Percentiles rank a stretch among this genome's conserved stretches.
Evolutionary conservation across 2,329 filamentous ascomycete species (phyloP).

Genomic region (Ambrosiella cleistominuta): DNA sequence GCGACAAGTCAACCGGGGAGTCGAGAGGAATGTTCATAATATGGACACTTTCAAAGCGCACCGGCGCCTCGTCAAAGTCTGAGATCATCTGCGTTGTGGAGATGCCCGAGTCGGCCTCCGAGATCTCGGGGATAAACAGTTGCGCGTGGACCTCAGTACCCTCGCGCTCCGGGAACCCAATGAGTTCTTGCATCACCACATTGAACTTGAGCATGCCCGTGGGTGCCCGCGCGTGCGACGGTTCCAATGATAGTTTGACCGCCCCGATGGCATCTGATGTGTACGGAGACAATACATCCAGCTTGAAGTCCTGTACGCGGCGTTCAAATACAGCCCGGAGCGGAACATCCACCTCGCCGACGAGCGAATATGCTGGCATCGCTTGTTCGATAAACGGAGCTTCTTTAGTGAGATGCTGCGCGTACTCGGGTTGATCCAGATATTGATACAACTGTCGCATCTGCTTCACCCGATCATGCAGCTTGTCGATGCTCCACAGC

Average conservation of each 20-base stretch:
- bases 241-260: slow-evolving; percentile 77
- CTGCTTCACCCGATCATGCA: slow-evolving; percentile 67
- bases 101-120: slow-evolving; percentile 64
- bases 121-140: slow-evolving; percentile 83
- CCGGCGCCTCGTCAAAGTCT: slow-evolving; percentile 80
- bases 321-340: slow-evolving; percentile 86
- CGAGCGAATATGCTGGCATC: slow-evolving; percentile 78
- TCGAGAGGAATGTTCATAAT: slow-evolving; percentile 86
- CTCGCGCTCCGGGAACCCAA: slow-evolving; percentile 88
- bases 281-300: slow-evolving; percentile 84
- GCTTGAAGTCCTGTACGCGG: slow-evolving; percentile 78
- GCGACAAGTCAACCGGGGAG: slow-evolving; percentile 46
- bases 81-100: slow-evolving; percentile 91
- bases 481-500: slow-evolving; percentile 86
- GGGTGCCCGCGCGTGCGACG: slow-evolving; percentile 80
- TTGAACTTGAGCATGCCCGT: slow-evolving; percentile 94
- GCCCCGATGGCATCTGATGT: slow-evolving; percentile 83
- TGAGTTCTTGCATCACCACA: slow-evolving; percentile 90
- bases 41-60: slow-evolving; percentile 94
- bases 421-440: slow-evolving; percentile 83
- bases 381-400: slow-evolving; percentile 86
- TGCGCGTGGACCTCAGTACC: slow-evolving; percentile 92
- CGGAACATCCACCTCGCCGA: slow-evolving; percentile 86
- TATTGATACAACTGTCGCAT: slow-evolving; percentile 98
- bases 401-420: slow-evolving; percentile 78